Percentiles rank a stretch among this genome's conserved stretches.
These are phyloP conservation scores for Xylariaceae sp. DNA, from an alignment of 2,329 filamentous ascomycete species.

Conservation along the genomic window DNA sequence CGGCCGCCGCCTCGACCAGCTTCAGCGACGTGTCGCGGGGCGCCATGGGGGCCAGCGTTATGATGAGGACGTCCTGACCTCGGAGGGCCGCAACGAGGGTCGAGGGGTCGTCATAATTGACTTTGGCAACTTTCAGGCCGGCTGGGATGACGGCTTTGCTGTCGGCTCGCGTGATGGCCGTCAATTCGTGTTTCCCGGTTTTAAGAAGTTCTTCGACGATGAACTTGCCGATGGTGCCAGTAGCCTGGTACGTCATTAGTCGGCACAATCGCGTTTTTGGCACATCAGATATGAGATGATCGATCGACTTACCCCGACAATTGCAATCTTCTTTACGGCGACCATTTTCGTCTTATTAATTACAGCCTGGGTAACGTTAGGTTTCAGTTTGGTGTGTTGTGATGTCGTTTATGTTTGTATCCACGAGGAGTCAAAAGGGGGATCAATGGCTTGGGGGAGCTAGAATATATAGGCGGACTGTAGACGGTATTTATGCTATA, in stretches of 20 bases:
- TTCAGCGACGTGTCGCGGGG: slow-evolving; percentile 49
- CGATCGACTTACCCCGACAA: slow-evolving; percentile 37
- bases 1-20: slow-evolving; percentile 55
- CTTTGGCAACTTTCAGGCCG: slow-evolving; percentile 41
- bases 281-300: neutral
- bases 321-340: slow-evolving; percentile 40
- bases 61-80: slow-evolving; percentile 58
- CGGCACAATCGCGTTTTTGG: neutral
- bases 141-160: slow-evolving; percentile 46
- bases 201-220: slow-evolving; percentile 45
- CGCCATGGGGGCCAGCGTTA: slow-evolving; percentile 50
- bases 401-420: too few relatives aligned
- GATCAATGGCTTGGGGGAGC: neutral
- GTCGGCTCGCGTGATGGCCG: slow-evolving; percentile 49
- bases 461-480: neutral
- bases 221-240: slow-evolving; percentile 42
- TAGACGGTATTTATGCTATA: neutral
- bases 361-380: too few relatives aligned
- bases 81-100: slow-evolving; percentile 52
- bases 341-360: neutral
- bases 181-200: slow-evolving; percentile 52
- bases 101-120: slow-evolving; percentile 46
- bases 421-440: too few relatives aligned
- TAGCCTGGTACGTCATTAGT: slow-evolving; percentile 36
- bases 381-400: too few relatives aligned